These are phyloP conservation scores for Bacterosira constricta DNA, from an alignment of 108 stramenopile species.

Conservation along the genomic window DNA sequence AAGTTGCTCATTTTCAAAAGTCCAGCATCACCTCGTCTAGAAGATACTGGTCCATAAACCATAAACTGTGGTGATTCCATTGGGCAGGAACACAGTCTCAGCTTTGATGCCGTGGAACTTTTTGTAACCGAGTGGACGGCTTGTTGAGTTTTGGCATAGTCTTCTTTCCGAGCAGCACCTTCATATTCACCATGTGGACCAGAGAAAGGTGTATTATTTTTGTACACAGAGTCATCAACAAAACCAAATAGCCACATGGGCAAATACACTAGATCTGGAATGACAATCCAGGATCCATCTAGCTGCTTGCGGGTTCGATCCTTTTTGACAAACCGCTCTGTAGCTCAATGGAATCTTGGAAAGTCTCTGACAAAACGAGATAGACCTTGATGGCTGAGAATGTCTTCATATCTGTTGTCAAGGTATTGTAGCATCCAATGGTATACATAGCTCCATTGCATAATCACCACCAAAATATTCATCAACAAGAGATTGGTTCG, in stretches of 20 bases:
- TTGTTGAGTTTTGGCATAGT: background rate
- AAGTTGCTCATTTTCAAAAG: constrained; percentile 12
- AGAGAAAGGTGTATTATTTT: constrained; percentile 1
- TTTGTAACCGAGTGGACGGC: constrained; percentile 24
- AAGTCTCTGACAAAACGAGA: background rate
- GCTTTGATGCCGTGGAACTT: constrained; percentile 15
- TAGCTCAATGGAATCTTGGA: too few relatives aligned
- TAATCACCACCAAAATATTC: too few relatives aligned
- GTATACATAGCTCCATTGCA: too few relatives aligned
- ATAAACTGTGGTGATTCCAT: constrained; percentile 21
- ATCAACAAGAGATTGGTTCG: too few relatives aligned
- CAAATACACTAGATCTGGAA: background rate
- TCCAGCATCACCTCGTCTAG: background rate
- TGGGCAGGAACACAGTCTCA: constrained; percentile 12
- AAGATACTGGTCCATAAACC: constrained; percentile 34
- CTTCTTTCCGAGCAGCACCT: constrained; percentile 13
- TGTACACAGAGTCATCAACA: constrained; percentile 21
- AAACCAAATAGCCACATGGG: constrained; percentile 16
- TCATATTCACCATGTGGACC: constrained; percentile 28
- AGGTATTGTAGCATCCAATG: constrained; percentile 9
- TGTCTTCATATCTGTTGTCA: background rate
- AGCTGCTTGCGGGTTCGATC: too few relatives aligned
- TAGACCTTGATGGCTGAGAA: constrained; percentile 3
- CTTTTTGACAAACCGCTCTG: too few relatives aligned
- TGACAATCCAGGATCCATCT: too few relatives aligned